Base-by-base conservation (phyloP, 805 yeast genomes). In the Yarrowia keelungensis region DNA sequence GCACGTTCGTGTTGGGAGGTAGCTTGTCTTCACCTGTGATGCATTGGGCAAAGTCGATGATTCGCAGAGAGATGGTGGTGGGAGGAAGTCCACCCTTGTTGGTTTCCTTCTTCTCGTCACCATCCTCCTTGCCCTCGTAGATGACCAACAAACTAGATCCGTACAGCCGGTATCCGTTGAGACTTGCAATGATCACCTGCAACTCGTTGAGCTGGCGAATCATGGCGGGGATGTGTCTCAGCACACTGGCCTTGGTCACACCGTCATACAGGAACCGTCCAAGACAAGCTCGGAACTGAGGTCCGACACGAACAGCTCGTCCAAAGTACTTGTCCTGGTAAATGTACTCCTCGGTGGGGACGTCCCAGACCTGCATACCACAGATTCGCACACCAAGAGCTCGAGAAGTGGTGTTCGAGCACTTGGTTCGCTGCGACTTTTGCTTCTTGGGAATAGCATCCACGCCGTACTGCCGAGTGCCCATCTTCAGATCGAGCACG, bases 391-490 rank as follows among this genome's bases (percentile, higher is more conserved):
- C 97, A 9, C 99, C 99, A 42, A 95, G 82, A 69, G 81, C 79
- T 53, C 92, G 81, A 1, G 95, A 88, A 0, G 98, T 94, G 0
- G 98, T 94, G 69, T 81, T 79, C 3, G 83, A 80, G 78, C 99
- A 95, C 78, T 95, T 95, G 68, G 82, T 82, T 42, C 91, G 80
- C 79, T 95, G 99, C 0, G 97, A 91, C 59, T 80, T 76, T 75
- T 87, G 89, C 78, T 95, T 95, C 61, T 86, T 79, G 14, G 79
- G 77, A 7, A 83, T 82, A 0, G 98, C 98, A 71, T 92, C 97
- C n/a, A 94, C 89, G 10, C 99, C 99, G 75, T 95, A 95, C 78
- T 95, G 99, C 69, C 99, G 83, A 0, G 99, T 94, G 0, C 99
- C 99, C 98, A 95, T 95, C 76, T 95, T 95, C 73, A 95, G 81